These are phyloP conservation scores for Globisporangium megalacanthum DNA, from an alignment of 352 stramenopile genomes.

Conservation along the genomic window DNA sequence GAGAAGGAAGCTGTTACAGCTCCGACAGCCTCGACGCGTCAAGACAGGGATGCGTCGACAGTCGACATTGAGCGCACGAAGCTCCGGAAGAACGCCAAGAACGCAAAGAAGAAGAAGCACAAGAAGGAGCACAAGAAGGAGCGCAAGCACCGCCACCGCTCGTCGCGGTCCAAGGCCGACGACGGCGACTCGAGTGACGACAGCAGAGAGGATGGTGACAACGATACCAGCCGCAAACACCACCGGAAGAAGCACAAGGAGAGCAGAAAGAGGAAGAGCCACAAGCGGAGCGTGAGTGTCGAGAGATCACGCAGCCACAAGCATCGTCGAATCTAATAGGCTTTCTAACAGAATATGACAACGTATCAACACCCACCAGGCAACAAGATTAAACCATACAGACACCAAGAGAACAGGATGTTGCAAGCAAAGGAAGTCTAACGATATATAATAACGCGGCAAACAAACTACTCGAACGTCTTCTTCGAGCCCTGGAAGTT, in stretches of 20 bases:
- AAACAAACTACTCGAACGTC: conserved; percentile 91
- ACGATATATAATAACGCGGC: conserved; percentile 12
- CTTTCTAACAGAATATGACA: no score
- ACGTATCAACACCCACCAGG: no score
- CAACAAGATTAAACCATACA: background rate
- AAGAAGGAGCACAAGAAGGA: conserved; percentile 19
- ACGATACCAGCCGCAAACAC: conserved; percentile 21
- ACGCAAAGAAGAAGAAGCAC: conserved; percentile 9
- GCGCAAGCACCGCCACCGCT: conserved; percentile 32
- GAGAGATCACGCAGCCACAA: conserved; percentile 9
- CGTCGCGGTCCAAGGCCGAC: conserved; percentile 14
- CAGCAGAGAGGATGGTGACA: conserved; percentile 9
- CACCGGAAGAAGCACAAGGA: conserved; percentile 24
- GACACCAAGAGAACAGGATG: background rate
- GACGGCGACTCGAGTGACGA: conserved; percentile 13
- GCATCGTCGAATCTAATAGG: conserved; percentile 10
- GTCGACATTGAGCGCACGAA: conserved; percentile 10
- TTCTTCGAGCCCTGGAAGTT: conserved; percentile 95
- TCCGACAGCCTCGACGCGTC: background rate
- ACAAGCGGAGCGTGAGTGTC: conserved; percentile 17
- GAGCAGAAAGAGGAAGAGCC: conserved; percentile 19
- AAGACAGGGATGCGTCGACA: background rate
- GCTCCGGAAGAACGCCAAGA: conserved; percentile 14
- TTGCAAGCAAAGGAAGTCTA: conserved; percentile 11
- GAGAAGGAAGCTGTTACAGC: background rate